These are phyloP conservation scores for Funneliformis mosseae DNA, from an alignment of 192 early-diverging fungal genomes.

Conservation along the genomic window DNA sequence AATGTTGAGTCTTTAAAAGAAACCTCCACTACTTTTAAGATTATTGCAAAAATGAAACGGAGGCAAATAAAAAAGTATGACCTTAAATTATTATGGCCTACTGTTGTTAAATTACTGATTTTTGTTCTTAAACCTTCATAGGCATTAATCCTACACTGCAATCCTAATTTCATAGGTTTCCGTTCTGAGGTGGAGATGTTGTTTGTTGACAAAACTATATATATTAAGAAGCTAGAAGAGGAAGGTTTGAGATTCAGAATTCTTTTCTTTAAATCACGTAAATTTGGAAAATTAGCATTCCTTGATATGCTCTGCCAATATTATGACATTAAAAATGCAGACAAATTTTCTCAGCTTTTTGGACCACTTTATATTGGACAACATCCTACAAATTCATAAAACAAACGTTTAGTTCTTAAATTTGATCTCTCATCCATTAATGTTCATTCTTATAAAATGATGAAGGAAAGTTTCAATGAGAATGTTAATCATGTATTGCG, in stretches of 20 bases:
- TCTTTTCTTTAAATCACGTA: constrained; percentile 35
- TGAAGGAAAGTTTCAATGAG: constrained; percentile 10
- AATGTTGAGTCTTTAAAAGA: no score
- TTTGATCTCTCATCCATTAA: constrained; percentile 40
- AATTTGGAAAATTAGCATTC: constrained; percentile 38
- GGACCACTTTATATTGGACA: constrained; percentile 44
- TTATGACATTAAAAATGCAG: constrained; percentile 40
- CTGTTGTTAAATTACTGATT: no score
- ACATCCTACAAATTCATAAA: constrained; percentile 37
- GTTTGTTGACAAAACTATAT: constrained; percentile 42
- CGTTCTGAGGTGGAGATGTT: constrained; percentile 34
- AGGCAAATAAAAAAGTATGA: no score
- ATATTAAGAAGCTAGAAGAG: constrained; percentile 41
- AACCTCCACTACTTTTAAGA: no score
- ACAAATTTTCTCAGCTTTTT: constrained; percentile 40
- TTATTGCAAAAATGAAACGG: no score
- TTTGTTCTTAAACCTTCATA: no score
- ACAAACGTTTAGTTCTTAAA: constrained; percentile 43
- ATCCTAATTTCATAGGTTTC: constrained; percentile 37
- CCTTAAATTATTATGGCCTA: no score
- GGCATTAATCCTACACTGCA: constrained; percentile 3
- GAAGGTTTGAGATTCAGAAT: constrained; percentile 33
- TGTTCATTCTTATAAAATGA: constrained; percentile 28
- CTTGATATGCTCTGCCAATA: constrained; percentile 41
- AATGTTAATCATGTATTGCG: not conserved